Percentiles rank a stretch among this genome's conserved stretches.
phyloP scores from a whole-genome alignment of 345 rosid species.

The Pistacia atlantica region DNA sequence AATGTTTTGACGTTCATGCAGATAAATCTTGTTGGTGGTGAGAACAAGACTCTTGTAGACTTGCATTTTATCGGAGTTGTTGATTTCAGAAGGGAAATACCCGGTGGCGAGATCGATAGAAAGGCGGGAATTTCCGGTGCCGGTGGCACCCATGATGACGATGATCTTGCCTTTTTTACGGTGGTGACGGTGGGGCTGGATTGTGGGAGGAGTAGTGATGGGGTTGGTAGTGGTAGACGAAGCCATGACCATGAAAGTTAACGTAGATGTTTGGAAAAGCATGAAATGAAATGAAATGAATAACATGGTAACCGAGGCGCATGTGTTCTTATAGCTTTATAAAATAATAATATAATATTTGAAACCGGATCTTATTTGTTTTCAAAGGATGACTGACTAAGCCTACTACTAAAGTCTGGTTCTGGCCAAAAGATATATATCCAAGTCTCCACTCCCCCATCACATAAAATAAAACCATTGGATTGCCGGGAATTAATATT shows the following conservation, averaged over 20 bases:
- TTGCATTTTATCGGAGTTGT: slow-evolving; percentile 63
- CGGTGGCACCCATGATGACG: slow-evolving; percentile 89
- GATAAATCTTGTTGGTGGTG: slow-evolving; percentile 80
- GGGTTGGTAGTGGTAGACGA: slow-evolving; percentile 15
- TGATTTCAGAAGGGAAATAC: slow-evolving; percentile 54
- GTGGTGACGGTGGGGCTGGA: slow-evolving; percentile 15
- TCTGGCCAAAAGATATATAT: too few species aligned
- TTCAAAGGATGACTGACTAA: too few species aligned
- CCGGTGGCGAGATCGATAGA: slow-evolving; percentile 78
- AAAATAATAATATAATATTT: too few species aligned
- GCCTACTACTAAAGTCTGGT: too few species aligned
- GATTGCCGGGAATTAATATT: too few species aligned
- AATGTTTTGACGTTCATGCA: slow-evolving; percentile 55
- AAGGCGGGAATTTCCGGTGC: slow-evolving; percentile 77
- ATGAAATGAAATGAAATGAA: too few species aligned
- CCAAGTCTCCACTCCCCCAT: too few species aligned
- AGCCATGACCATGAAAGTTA: slow-evolving; percentile 6
- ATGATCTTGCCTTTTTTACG: slow-evolving; percentile 53
- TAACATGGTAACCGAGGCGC: too few species aligned
- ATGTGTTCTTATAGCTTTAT: too few species aligned
- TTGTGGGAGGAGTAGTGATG: neutral
- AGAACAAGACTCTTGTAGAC: slow-evolving; percentile 57
- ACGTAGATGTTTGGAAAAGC: neutral
- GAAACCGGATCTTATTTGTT: too few species aligned
- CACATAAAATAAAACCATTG: too few species aligned